Evolutionary conservation across 345 rosid genomes (phyloP).

Genomic region (Aurinia saxatilis): DNA sequence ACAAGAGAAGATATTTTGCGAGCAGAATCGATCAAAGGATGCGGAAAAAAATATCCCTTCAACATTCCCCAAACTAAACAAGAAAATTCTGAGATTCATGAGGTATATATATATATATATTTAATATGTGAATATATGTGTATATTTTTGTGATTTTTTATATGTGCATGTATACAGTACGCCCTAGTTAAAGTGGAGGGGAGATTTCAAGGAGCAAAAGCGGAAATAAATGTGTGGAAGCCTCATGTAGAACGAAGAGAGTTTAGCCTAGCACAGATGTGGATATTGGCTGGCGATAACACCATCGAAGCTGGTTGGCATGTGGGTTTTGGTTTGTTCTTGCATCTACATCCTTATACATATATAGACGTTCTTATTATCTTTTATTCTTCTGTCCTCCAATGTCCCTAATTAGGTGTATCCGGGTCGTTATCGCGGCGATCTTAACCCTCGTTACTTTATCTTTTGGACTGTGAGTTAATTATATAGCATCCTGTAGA

Average conservation of each 20-base stretch:
- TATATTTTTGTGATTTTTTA: neutral
- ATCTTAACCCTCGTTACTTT: no score
- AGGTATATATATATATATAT: neutral
- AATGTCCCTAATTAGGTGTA: no score
- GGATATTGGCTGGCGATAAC: neutral
- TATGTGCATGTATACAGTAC: neutral
- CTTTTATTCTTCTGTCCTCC: no score
- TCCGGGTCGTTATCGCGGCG: no score
- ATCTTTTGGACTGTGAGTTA: no score
- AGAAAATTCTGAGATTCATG: neutral
- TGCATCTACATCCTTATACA: no score
- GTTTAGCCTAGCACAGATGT: slow-evolving; percentile 6
- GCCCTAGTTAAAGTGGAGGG: neutral
- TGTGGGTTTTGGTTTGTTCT: neutral
- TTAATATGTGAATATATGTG: neutral
- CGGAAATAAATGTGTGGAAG: neutral
- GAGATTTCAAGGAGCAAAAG: neutral
- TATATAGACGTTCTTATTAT: no score
- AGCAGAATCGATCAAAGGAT: neutral
- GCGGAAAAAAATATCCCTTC: neutral
- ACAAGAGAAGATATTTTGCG: slow-evolving; percentile 3
- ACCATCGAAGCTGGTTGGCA: slow-evolving; percentile 9
- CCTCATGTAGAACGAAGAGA: neutral
- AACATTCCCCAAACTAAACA: neutral
- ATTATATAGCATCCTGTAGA: no score